Base-by-base conservation (phyloP, 2,329 filamentous ascomycete species). In the Xylaria polymorpha region DNA sequence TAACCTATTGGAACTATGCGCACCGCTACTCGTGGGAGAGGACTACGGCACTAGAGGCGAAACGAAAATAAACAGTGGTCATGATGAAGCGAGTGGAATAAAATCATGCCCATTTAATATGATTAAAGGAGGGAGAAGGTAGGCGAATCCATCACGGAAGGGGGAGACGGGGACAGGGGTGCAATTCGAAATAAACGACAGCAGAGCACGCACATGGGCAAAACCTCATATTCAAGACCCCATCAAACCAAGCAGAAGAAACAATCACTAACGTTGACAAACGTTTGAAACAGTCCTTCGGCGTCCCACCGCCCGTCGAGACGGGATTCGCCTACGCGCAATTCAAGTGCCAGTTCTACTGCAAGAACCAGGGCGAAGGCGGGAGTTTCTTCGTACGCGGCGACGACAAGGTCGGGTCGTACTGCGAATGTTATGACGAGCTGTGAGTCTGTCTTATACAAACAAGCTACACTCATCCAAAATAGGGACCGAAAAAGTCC, bases 321-420 rank as follows among this genome's bases (percentile, higher is more conserved):
- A 71, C 76, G 9, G 76, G 76, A 60, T 78, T 79, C 68, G 77
- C 77, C 44, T 79, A 76, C 68, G 73, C 75, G 2, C 76, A 78
- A 67, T 79, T 75, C 76, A 78, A 78, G 73, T 78, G 77, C 73
- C 77, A 79, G 71, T 78, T 76, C 71, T 77, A 75, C 70, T 79
- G 77, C 74, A 67, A 74, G 51, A 72, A 73, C 60, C 48, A 61
- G n/a, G 66, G 66, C 43, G 32, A 41, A 12, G 72, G 74, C 58
- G 73, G 70, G 9, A 75, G 75, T 59, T 79, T 79, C 74, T 78
- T 77, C 72, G 76, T 77, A 22, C 73, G 69, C 18, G 61, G 43
- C 10, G 66, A 59, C 18, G 61, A 41, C 20, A 53, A 64, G 9
- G 43, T 64, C 37, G 74, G 76, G 4, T 74, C 75, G 8, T 61